phyloP scores from a whole-genome alignment of 2,329 filamentous ascomycete species.

The Gnomoniopsis smithogilvyi region DNA sequence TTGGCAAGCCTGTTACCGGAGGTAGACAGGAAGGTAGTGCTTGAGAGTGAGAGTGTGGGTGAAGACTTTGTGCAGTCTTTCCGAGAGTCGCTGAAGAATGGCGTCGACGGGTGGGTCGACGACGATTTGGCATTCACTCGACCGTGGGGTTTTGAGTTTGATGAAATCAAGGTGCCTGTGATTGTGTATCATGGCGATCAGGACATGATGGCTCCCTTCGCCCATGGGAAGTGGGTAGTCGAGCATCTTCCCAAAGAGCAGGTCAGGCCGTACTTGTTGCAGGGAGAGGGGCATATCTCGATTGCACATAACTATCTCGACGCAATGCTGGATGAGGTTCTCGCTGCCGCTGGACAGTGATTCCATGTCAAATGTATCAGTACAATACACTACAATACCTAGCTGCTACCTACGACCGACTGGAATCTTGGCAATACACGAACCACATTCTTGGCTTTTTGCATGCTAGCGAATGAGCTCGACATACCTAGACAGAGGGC shows the following conservation, averaged over 20 bases:
- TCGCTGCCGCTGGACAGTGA: conserved; percentile 1
- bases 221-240: conserved; percentile 23
- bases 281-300: conserved; percentile 23
- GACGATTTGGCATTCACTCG: conserved; percentile 22
- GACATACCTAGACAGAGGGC: too few relatives aligned
- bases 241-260: conserved; percentile 20
- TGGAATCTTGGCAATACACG: too few relatives aligned
- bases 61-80: conserved; percentile 1
- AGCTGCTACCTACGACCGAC: too few relatives aligned
- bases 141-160: conserved; percentile 24
- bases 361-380: neutral
- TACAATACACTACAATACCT: too few relatives aligned
- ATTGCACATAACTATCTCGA: neutral
- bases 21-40: conserved; percentile 7
- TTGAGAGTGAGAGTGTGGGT: conserved; percentile 3
- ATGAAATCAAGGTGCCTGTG: conserved; percentile 22
- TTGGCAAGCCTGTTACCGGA: conserved; percentile 9
- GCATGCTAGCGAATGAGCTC: too few relatives aligned
- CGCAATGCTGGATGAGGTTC: conserved; percentile 9
- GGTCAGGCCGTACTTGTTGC: conserved; percentile 18
- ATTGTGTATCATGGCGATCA: conserved; percentile 23
- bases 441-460: too few relatives aligned
- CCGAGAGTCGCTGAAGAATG: conserved; percentile 18
- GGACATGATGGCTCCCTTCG: conserved; percentile 24
- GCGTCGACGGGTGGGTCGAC: conserved; percentile 24